phyloP scores from a whole-genome alignment of 2,329 filamentous ascomycete species.

The Orbilia quercus region DNA sequence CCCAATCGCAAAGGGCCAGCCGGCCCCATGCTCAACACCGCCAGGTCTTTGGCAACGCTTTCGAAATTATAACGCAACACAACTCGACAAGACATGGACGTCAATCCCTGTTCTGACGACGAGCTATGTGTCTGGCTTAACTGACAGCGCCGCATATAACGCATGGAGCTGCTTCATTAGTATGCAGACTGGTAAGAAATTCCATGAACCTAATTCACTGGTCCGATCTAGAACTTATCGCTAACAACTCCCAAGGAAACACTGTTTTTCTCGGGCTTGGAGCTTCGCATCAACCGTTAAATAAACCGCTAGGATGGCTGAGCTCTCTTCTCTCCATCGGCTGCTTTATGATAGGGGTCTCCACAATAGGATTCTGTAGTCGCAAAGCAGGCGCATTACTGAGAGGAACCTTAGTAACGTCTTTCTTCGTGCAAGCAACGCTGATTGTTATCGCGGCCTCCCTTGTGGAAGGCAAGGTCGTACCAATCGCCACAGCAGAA shows the following conservation, averaged over 20 bases:
- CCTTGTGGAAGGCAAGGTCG: constrained; percentile 66
- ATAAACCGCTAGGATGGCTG: constrained; percentile 68
- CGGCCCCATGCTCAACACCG: neutral
- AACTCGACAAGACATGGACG: constrained; percentile 35
- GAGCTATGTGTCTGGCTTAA: constrained; percentile 65
- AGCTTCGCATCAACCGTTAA: constrained; percentile 67
- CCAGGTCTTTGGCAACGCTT: constrained; percentile 21
- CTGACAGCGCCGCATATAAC: constrained; percentile 66
- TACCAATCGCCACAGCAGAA: constrained; percentile 61
- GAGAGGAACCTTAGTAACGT: constrained; percentile 65
- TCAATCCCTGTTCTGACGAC: constrained; percentile 62
- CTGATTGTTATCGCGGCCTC: constrained; percentile 69
- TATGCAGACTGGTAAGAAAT: constrained; percentile 67
- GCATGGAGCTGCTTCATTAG: constrained; percentile 67
- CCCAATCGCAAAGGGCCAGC: neutral
- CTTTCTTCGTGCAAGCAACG: constrained; percentile 68
- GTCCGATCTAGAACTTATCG: neutral
- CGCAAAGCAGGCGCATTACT: constrained; percentile 62
- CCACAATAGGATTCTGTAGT: constrained; percentile 64
- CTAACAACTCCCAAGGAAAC: constrained; percentile 62
- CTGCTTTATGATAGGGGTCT: constrained; percentile 69
- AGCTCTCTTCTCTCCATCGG: constrained; percentile 69
- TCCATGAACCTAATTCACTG: neutral
- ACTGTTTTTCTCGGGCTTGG: constrained; percentile 73
- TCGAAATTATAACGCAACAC: constrained; percentile 38